phyloP scores from a whole-genome alignment of 2,329 filamentous ascomycete species.

The Colletotrichum eleusines region DNA sequence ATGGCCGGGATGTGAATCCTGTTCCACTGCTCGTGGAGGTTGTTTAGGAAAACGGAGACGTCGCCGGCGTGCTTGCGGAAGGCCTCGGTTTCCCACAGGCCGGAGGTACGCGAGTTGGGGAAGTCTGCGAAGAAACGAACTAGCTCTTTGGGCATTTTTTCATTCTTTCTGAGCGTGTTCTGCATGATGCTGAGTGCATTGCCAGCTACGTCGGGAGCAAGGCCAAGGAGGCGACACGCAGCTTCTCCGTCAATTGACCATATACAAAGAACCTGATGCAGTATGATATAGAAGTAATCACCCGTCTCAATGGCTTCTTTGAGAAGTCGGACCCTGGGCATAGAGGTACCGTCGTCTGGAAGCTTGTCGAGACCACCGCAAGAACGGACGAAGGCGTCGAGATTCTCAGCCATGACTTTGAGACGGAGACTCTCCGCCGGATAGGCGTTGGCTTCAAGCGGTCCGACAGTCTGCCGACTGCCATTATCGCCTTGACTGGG shows the following conservation, averaged over 20 bases:
- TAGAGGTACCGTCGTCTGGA: constrained; percentile 24
- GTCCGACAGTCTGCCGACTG: neutral
- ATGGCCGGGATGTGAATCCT: constrained; percentile 51
- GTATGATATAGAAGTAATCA: constrained; percentile 73
- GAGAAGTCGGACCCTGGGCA: constrained; percentile 66
- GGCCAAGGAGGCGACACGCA: constrained; percentile 45
- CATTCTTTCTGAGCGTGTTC: constrained; percentile 54
- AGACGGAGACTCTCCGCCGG: constrained; percentile 1
- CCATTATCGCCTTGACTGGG: neutral
- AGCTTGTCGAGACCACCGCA: constrained; percentile 3
- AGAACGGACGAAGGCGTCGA: constrained; percentile 4
- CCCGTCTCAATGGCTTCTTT: constrained; percentile 64
- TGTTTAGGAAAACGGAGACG: constrained; percentile 59
- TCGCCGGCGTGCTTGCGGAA: constrained; percentile 45
- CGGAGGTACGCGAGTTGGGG: constrained; percentile 45
- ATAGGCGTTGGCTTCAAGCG: neutral
- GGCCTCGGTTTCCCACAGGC: constrained; percentile 25
- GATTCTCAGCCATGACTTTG: constrained; percentile 13
- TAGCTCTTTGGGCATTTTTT: constrained; percentile 46
- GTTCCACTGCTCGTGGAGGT: constrained; percentile 57
- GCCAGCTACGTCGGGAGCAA: constrained; percentile 44
- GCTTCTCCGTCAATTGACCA: constrained; percentile 59
- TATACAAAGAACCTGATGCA: constrained; percentile 75
- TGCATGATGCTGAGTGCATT: constrained; percentile 52
- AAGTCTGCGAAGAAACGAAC: constrained; percentile 54